Conservation (phyloP, 495 filamentous ascomycete genomes). For the Astrothelium macrocarpum region DNA sequence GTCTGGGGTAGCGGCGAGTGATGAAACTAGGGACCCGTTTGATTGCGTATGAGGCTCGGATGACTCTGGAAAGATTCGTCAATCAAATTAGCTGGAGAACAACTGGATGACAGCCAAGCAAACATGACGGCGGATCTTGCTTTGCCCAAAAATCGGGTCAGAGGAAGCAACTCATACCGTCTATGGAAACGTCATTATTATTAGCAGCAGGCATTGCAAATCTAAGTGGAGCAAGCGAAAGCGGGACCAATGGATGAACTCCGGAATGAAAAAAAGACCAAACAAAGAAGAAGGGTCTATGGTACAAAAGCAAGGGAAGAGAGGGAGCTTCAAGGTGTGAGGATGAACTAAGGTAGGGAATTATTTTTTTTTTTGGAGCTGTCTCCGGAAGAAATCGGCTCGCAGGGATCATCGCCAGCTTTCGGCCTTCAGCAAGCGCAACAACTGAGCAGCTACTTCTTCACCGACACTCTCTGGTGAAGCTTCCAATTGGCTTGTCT, state of each 20-base stretch:
- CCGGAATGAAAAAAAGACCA: not conserved
- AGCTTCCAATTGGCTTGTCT: not conserved
- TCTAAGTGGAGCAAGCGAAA: not conserved
- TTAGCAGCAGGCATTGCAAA: conserved; percentile 1
- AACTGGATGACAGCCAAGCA: too few relatives aligned
- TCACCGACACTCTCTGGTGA: not conserved
- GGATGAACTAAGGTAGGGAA: not conserved
- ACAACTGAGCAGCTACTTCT: not conserved
- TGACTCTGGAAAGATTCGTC: not conserved
- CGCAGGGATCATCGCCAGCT: not conserved
- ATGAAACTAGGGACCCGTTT: not conserved
- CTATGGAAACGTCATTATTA: conserved; percentile 4
- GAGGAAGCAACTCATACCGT: not conserved
- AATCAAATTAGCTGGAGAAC: not conserved
- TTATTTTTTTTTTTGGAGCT: conserved; percentile 6
- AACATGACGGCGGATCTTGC: too few relatives aligned
- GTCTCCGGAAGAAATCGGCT: conserved; percentile 3
- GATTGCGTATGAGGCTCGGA: not conserved
- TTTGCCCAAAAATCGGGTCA: not conserved
- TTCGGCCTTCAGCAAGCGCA: too few relatives aligned
- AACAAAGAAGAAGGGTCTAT: conserved; percentile 5
- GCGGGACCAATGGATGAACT: not conserved
- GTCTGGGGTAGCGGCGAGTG: not conserved
- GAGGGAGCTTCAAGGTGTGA: not conserved
- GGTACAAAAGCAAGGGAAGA: not conserved